Percentiles rank a stretch among this genome's conserved stretches.
These are phyloP conservation scores for Pyricularia grisea DNA, from an alignment of 2,329 filamentous ascomycete genomes.

Conservation along the genomic window DNA sequence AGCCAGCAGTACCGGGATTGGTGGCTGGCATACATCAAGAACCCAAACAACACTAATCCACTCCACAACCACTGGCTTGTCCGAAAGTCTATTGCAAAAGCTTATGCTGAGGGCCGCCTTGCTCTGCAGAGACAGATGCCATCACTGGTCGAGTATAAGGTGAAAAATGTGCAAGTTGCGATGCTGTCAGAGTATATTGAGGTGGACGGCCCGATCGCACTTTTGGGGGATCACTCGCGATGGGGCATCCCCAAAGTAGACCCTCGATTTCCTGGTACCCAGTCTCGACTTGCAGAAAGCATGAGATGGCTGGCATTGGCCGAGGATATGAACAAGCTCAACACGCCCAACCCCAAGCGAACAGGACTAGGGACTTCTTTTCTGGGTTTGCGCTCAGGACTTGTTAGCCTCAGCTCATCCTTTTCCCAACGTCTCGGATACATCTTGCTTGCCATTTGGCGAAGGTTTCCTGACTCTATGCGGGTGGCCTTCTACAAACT, in stretches of 20 bases:
- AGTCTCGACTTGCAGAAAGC: conserved; percentile 16
- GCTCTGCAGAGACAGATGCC: conserved; percentile 14
- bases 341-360: background rate
- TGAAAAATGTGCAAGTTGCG: conserved; percentile 7
- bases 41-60: conserved; percentile 8
- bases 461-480: conserved; percentile 9
- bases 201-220: conserved; percentile 13
- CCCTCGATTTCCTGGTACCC: conserved; percentile 18
- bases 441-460: conserved; percentile 11
- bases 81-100: conserved; percentile 14
- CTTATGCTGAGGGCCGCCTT: conserved; percentile 14
- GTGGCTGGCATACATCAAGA: conserved; percentile 18
- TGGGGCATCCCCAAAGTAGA: conserved; percentile 16
- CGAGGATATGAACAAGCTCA: conserved; percentile 6
- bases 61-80: conserved; percentile 20
- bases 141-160: conserved; percentile 19
- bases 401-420: background rate
- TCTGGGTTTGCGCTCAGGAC: background rate
- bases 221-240: conserved; percentile 22
- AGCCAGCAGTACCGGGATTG: conserved; percentile 18
- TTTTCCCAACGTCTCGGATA: background rate
- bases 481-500: conserved; percentile 12
- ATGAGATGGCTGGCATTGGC: conserved; percentile 17
- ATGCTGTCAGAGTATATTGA: conserved; percentile 9
- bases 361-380: background rate